Evolutionary conservation across 768 basidiomycete genomes (phyloP).

Genomic region (Pulveroboletus ravenelii): DNA sequence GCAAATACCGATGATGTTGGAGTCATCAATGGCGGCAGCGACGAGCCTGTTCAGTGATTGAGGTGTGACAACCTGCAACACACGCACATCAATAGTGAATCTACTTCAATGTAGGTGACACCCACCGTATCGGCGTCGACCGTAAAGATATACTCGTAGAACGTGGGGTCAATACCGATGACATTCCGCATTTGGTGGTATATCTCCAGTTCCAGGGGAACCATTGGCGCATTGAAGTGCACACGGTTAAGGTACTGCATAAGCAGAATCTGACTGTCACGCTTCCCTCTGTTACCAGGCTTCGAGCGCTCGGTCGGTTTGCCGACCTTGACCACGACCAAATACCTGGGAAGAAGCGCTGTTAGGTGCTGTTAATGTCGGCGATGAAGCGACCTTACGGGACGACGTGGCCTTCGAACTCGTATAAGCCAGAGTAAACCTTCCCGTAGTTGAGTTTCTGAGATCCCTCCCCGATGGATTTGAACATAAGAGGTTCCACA

Average conservation of each 20-base stretch:
- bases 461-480: slow-evolving; percentile 63
- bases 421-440: slow-evolving; percentile 65
- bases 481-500: slow-evolving; percentile 63
- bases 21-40: slow-evolving; percentile 55
- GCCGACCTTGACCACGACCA: slow-evolving; percentile 62
- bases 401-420: slow-evolving; percentile 67
- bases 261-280: slow-evolving; percentile 61
- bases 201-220: slow-evolving; percentile 62
- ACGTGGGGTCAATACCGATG: slow-evolving; percentile 70
- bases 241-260: slow-evolving; percentile 68
- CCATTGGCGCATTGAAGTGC: slow-evolving; percentile 65
- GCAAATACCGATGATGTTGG: slow-evolving; percentile 61
- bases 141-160: slow-evolving; percentile 72
- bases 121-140: slow-evolving; percentile 64
- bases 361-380: background rate
- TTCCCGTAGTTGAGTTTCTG: slow-evolving; percentile 68
- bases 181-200: slow-evolving; percentile 74
- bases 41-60: slow-evolving; percentile 67
- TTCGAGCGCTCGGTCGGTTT: slow-evolving; percentile 63
- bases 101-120: background rate
- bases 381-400: slow-evolving; percentile 37
- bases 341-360: slow-evolving; percentile 36
- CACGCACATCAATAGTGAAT: slow-evolving; percentile 11
- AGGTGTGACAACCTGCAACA: slow-evolving; percentile 50
- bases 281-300: slow-evolving; percentile 65